Percentiles rank a stretch among this genome's conserved stretches.
Conservation (phyloP, 73 alveolate species). For the Chromera velia region DNA sequence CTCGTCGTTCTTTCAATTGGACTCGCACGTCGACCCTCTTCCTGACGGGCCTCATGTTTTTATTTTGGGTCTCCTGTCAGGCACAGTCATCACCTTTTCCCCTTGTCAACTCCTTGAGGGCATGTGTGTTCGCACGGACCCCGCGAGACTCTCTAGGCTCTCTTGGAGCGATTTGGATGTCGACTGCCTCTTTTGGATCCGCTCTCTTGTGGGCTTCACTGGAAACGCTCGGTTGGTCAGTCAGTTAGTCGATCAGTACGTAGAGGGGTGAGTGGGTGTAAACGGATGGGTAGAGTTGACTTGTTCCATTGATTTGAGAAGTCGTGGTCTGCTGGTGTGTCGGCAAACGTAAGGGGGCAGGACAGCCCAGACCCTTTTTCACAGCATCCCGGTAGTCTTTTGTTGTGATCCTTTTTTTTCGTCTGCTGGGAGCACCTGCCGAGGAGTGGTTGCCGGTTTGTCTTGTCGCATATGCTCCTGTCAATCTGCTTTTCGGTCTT, state of each 20-base stretch:
- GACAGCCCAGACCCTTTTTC: too few relatives aligned
- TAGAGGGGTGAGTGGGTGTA: slow-evolving; percentile 12
- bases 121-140: neutral
- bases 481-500: too few relatives aligned
- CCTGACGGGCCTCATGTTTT: slow-evolving; percentile 36
- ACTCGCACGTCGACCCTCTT: slow-evolving; percentile 31
- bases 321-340: too few relatives aligned
- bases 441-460: too few relatives aligned
- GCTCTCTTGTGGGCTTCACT: too few relatives aligned
- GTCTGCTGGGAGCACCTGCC: too few relatives aligned
- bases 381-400: too few relatives aligned
- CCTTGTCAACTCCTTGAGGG: slow-evolving; percentile 2
- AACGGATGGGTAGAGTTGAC: neutral
- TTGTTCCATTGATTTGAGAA: too few relatives aligned
- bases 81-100: slow-evolving; percentile 27
- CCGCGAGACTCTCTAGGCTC: neutral
- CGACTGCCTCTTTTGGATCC: slow-evolving; percentile 17
- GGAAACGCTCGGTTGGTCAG: too few relatives aligned
- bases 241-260: slow-evolving; percentile 13
- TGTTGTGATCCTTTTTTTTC: too few relatives aligned
- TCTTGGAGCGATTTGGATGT: slow-evolving; percentile 29
- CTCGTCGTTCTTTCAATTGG: slow-evolving; percentile 14
- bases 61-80: slow-evolving; percentile 22
- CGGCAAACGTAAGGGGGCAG: too few relatives aligned
- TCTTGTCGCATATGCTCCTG: too few relatives aligned